phyloP scores from a whole-genome alignment of 257 asterid genomes.

The Penstemon barbatus region DNA sequence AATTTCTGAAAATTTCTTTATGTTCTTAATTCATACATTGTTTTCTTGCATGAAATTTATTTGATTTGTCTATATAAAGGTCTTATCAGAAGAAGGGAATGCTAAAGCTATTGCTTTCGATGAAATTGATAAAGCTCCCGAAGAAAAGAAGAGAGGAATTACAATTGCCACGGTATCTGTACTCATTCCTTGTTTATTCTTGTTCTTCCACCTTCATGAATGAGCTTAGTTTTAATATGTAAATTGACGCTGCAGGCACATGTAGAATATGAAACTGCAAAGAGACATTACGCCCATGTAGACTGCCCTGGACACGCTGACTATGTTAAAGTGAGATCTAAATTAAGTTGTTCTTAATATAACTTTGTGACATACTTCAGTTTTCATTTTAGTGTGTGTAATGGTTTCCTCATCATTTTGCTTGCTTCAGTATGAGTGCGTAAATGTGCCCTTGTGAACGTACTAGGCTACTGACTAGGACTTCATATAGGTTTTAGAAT shows the following conservation, averaged over 20 bases:
- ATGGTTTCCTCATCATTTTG: background rate
- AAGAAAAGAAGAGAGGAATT: slow-evolving; percentile 95
- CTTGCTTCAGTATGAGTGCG: background rate
- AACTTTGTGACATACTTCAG: background rate
- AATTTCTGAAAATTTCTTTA: slow-evolving; percentile 43
- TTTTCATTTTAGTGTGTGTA: background rate
- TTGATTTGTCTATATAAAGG: slow-evolving; percentile 46
- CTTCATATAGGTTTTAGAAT: too few species aligned
- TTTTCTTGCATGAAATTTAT: slow-evolving; percentile 31
- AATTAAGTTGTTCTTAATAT: slow-evolving; percentile 2
- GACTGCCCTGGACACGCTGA: slow-evolving; percentile 99
- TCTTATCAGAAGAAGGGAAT: slow-evolving; percentile 82
- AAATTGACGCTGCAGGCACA: slow-evolving; percentile 68
- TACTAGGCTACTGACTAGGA: background rate
- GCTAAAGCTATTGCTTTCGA: slow-evolving; percentile 93
- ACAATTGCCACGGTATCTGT: slow-evolving; percentile 78
- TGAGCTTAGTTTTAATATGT: slow-evolving; percentile 14
- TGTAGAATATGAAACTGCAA: slow-evolving; percentile 87
- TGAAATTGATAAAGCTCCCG: slow-evolving; percentile 98
- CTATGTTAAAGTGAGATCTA: slow-evolving; percentile 74
- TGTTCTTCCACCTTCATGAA: background rate
- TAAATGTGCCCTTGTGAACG: background rate
- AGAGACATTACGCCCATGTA: slow-evolving; percentile 95
- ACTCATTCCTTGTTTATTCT: background rate
- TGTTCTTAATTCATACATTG: slow-evolving; percentile 41